Conservation (phyloP, 2,329 filamentous ascomycete genomes). For the Aspergillus caelatus region DNA sequence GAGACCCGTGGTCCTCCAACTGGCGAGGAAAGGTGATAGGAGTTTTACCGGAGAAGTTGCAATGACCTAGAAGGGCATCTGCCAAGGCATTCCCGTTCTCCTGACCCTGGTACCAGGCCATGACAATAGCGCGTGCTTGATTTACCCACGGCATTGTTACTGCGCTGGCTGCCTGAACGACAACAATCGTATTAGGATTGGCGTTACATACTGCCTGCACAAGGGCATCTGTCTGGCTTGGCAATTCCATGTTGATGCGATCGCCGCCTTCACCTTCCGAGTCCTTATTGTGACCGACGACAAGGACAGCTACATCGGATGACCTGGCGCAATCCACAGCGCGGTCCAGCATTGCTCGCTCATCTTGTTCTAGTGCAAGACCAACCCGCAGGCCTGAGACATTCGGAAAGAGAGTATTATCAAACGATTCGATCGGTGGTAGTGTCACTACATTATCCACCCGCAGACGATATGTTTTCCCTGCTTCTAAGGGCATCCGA, state of each 20-base stretch:
- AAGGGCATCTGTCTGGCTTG: slow-evolving; percentile 11
- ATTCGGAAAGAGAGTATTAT: slow-evolving; percentile 5
- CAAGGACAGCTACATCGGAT: slow-evolving; percentile 13
- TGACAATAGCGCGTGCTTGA: slow-evolving; percentile 66
- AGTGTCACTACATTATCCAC: slow-evolving; percentile 5
- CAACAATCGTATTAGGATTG: slow-evolving; percentile 15
- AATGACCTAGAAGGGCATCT: slow-evolving; percentile 65
- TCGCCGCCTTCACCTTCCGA: slow-evolving; percentile 19
- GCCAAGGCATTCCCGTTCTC: slow-evolving; percentile 70
- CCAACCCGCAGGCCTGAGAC: slow-evolving; percentile 3
- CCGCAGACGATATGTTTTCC: not conserved
- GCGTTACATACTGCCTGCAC: slow-evolving; percentile 13
- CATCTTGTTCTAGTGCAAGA: not conserved
- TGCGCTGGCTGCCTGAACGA: slow-evolving; percentile 13
- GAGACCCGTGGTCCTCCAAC: slow-evolving; percentile 69
- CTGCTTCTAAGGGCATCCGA: not conserved
- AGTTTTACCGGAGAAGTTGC: slow-evolving; percentile 69
- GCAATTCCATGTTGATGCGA: slow-evolving; percentile 15
- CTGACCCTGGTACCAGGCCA: slow-evolving; percentile 72
- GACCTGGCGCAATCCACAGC: slow-evolving; percentile 10
- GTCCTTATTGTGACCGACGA: slow-evolving; percentile 15
- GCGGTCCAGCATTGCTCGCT: not conserved
- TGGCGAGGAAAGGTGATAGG: slow-evolving; percentile 64
- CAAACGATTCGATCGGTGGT: slow-evolving; percentile 1
- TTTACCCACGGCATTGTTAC: slow-evolving; percentile 63